A percentile compares a stretch with the other conserved stretches of the same genome.
Evolutionary conservation across 768 basidiomycete genomes (phyloP).

Genomic region (Infundibulicybe gibba): DNA sequence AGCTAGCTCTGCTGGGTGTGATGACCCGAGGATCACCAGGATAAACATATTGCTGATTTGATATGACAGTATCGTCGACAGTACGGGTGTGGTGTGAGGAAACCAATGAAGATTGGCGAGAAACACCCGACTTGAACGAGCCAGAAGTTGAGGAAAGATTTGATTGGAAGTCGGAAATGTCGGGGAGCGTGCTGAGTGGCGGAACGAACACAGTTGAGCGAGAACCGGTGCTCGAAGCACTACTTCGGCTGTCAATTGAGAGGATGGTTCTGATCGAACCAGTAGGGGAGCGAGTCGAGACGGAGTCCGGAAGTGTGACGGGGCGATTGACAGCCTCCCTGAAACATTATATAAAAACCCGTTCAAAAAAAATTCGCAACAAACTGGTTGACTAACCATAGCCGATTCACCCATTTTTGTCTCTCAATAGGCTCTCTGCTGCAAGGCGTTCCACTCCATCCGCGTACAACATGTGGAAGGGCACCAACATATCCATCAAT

Average conservation of each 20-base stretch:
- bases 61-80: conserved; percentile 71
- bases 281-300: conserved; percentile 46
- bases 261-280: conserved; percentile 67
- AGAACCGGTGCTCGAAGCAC: conserved; percentile 49
- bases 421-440: conserved; percentile 83
- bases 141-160: conserved; percentile 16
- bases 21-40: conserved; percentile 74
- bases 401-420: conserved; percentile 87
- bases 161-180: conserved; percentile 59
- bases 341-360: conserved; percentile 2
- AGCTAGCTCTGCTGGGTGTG: conserved; percentile 49
- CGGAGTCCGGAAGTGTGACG: conserved; percentile 39
- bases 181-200: conserved; percentile 65
- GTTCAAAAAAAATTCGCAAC: conserved; percentile 1
- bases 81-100: conserved; percentile 63
- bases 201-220: conserved; percentile 77
- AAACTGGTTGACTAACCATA: conserved; percentile 59
- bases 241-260: conserved; percentile 45
- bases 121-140: conserved; percentile 23
- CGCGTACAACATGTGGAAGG: conserved; percentile 86
- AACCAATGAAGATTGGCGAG: conserved; percentile 41
- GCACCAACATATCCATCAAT: conserved; percentile 74
- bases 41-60: conserved; percentile 63
- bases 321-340: conserved; percentile 81
- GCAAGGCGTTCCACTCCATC: conserved; percentile 89